phyloP scores from a whole-genome alignment of 495 filamentous ascomycete genomes.

The Tuber aestivum region DNA sequence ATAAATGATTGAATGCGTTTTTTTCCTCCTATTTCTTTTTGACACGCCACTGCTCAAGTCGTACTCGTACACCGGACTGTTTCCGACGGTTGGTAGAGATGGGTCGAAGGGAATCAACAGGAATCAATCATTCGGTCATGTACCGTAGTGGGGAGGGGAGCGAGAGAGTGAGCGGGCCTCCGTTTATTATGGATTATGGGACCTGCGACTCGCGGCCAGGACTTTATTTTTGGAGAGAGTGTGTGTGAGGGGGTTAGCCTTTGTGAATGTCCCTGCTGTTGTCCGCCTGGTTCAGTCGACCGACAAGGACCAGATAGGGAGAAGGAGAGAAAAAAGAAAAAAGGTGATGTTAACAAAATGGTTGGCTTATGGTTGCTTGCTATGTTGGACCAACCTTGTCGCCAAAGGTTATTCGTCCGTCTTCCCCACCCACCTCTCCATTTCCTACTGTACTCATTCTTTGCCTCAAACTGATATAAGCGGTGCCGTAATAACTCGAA shows the following conservation, averaged over 20 bases:
- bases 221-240: not conserved
- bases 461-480: conserved; percentile 39
- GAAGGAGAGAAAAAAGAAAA: not conserved
- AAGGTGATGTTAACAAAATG: not conserved
- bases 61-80: conserved; percentile 16
- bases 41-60: conserved; percentile 32
- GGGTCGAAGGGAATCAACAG: not conserved
- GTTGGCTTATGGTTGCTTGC: not conserved
- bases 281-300: not conserved
- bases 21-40: conserved; percentile 3
- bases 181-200: not conserved
- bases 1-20: conserved; percentile 22
- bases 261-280: not conserved
- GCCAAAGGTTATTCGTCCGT: not conserved
- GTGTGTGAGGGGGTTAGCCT: not conserved
- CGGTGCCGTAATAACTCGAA: conserved; percentile 30
- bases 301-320: not conserved
- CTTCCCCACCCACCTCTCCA: not conserved
- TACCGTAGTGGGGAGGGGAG: not conserved
- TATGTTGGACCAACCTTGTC: not conserved
- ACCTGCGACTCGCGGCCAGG: not conserved
- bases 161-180: not conserved
- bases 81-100: not conserved
- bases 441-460: conserved; percentile 12
- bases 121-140: not conserved